Conservation (phyloP, 2,329 filamentous ascomycete species). For the Pyricularia sp. region DNA sequence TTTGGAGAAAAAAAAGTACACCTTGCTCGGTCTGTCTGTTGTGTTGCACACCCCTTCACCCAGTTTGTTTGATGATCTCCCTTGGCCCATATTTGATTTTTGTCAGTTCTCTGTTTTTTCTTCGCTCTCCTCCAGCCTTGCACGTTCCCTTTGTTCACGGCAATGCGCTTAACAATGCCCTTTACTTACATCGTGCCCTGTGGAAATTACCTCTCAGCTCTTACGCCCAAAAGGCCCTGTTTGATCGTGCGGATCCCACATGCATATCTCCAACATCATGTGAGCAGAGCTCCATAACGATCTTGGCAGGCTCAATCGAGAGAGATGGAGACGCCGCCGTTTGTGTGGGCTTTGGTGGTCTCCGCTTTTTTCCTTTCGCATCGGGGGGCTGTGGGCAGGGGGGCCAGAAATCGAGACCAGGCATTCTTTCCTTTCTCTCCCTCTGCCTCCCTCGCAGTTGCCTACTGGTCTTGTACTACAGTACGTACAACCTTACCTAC, state of each 20-base stretch:
- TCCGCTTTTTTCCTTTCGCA: not conserved
- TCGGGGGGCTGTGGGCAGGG: not conserved
- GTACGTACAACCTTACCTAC: not conserved
- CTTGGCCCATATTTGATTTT: not conserved
- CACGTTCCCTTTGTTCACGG: not conserved
- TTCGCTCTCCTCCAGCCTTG: too few species aligned
- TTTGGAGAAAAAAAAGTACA: not conserved
- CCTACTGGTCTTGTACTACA: not conserved
- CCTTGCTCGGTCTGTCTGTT: not conserved
- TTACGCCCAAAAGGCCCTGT: not conserved
- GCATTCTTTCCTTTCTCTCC: not conserved
- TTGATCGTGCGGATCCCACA: not conserved
- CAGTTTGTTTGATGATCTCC: not conserved
- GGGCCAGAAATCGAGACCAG: not conserved
- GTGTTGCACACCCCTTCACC: not conserved
- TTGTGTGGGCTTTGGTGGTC: not conserved
- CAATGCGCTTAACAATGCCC: not conserved
- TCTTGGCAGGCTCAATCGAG: slow-evolving; percentile 1
- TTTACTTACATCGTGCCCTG: not conserved
- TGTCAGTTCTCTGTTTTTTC: slow-evolving; percentile 4
- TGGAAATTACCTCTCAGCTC: not conserved
- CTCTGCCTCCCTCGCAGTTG: not conserved
- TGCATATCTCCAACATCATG: not conserved
- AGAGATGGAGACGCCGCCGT: not conserved
- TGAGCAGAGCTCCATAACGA: not conserved